Evolutionary conservation across 257 asterid genomes (phyloP).

Genomic region (Haberlea rhodopensis): DNA sequence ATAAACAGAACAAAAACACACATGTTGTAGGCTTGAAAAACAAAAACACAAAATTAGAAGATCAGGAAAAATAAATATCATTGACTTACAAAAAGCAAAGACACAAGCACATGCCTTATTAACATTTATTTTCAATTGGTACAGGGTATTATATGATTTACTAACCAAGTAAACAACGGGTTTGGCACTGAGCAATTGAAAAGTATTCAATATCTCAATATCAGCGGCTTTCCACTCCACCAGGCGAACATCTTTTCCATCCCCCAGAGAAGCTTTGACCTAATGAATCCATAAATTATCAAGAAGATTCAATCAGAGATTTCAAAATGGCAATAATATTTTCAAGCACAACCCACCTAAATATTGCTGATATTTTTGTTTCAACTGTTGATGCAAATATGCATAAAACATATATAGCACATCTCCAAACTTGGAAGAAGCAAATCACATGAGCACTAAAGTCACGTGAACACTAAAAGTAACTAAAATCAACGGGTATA

Average conservation of each 20-base stretch:
- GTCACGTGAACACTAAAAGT: no score
- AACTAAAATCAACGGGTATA: constrained; percentile 4
- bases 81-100: not conserved
- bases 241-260: constrained; percentile 82
- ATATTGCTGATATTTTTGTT: constrained; percentile 6
- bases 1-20: no score
- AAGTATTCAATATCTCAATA: constrained; percentile 81
- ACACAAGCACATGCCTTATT: not conserved
- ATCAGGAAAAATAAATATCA: not conserved
- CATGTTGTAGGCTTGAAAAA: not conserved
- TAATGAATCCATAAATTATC: constrained; percentile 33
- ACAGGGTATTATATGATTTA: not conserved
- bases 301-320: constrained; percentile 24
- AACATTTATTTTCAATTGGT: not conserved
- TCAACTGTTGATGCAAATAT: not conserved
- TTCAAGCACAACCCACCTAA: not conserved
- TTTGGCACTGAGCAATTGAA: constrained; percentile 94
- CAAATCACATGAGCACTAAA: not conserved
- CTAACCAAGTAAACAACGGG: constrained; percentile 98
- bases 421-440: constrained; percentile 13
- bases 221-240: constrained; percentile 99
- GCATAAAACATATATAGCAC: constrained; percentile 10
- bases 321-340: constrained; percentile 1
- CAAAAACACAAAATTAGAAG: not conserved
- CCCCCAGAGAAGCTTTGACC: constrained; percentile 70